Conservation (phyloP, 306 rosid species). For the Vigna radiata region DNA sequence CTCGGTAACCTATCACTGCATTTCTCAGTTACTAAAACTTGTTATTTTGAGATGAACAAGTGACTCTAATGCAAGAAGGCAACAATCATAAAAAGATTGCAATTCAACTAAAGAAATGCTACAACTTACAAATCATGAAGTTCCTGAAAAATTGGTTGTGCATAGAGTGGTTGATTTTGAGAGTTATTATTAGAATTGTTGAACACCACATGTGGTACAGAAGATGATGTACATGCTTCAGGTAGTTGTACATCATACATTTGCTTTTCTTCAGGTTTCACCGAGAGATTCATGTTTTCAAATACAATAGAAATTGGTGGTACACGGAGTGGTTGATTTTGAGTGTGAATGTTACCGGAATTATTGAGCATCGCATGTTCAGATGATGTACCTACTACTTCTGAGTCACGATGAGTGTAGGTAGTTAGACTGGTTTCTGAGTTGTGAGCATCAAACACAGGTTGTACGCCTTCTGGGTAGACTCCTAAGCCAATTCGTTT, state of each 20-base stretch:
- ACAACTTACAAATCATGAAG: no score
- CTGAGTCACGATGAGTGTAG: slow-evolving; percentile 47
- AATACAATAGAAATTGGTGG: slow-evolving; percentile 42
- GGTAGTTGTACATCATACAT: background rate
- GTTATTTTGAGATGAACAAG: no score
- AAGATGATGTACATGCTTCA: slow-evolving; percentile 26
- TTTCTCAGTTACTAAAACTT: no score
- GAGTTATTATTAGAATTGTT: background rate
- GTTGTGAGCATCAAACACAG: background rate
- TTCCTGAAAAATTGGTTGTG: slow-evolving; percentile 22
- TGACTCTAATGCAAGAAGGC: no score
- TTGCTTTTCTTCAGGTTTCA: no score
- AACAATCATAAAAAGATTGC: no score
- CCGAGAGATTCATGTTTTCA: background rate
- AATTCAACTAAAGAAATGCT: no score
- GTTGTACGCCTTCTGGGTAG: slow-evolving; percentile 58
- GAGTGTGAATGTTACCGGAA: slow-evolving; percentile 22
- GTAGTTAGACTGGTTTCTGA: slow-evolving; percentile 27
- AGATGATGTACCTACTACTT: slow-evolving; percentile 36
- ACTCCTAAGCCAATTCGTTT: slow-evolving; percentile 67
- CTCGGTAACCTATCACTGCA: background rate
- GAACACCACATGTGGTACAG: background rate
- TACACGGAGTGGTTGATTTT: slow-evolving; percentile 29
- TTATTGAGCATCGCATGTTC: background rate
- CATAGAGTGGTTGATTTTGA: slow-evolving; percentile 34